Evolutionary conservation across 441 rosid species (phyloP), one percentile per base, ranked within the genome.

Genomic region (Adansonia grandidieri): DNA sequence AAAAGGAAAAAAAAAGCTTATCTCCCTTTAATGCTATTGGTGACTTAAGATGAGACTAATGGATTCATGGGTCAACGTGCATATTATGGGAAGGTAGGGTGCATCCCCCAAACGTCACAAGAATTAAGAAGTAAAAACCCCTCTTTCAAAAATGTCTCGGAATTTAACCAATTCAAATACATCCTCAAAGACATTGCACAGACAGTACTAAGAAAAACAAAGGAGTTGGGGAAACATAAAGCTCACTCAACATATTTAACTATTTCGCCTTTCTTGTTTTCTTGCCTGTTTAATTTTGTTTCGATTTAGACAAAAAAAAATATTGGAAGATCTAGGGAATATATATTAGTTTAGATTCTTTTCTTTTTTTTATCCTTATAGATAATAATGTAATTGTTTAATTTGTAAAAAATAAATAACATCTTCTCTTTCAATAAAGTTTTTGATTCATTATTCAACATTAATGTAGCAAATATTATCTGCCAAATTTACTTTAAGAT

Each of bases 41-140:
- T 28, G 32, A 28, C 2, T 28, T 28, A 64, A 74, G 64, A 71
- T 71, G 74, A 70, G 17, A 14, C 54, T 66, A 57, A 15, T 58
- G 57, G 71, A 74, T 73, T 51, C n/a, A 77, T 60, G 86, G 83
- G 85, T 78, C 89, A 85, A 66, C 78, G 83, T 74, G 79, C 82
- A 75, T 79, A 82, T 67, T 57, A 76, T 19, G 17, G 56, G 64
- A 51, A 5, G 80, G 80, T 48, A 66, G 62, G 84, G 75, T 82
- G 80, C 89, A 82, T 84, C 80, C 84, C 88, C 86, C 84, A 48
- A 53, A 73, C 40, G 80, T 79, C 76, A 71, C n/a, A 8, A 15
- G 7, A 60, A 60, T 11, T 61, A 11, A 9, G 5, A 22, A 14
- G 3, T 9, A 61, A 10, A n/a, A 65, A 20, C 82, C 83, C 83